Evolutionary conservation across 805 yeast species (phyloP).

Genomic region (Kuraishia hungarica): DNA sequence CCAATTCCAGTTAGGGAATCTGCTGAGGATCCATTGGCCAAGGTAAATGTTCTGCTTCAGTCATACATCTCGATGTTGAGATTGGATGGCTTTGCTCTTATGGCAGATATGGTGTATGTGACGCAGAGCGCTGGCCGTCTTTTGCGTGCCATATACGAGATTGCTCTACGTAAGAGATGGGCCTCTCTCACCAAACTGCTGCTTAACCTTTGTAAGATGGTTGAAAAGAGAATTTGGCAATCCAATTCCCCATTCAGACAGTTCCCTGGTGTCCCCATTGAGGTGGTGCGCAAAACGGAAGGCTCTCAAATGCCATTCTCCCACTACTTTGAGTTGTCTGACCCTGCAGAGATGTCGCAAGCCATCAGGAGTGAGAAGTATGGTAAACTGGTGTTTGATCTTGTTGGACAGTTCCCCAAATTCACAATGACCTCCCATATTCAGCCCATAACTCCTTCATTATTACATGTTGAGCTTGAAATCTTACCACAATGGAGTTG

Average conservation of each 20-base stretch:
- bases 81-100: slow-evolving; percentile 82
- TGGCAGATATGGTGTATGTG: slow-evolving; percentile 88
- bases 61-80: slow-evolving; percentile 73
- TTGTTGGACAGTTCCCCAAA: slow-evolving; percentile 68
- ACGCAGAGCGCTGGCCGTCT: slow-evolving; percentile 91
- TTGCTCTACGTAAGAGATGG: slow-evolving; percentile 66
- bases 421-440: slow-evolving; percentile 47
- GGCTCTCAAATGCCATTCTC: slow-evolving; percentile 77
- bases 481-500: slow-evolving; percentile 71
- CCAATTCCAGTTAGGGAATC: slow-evolving; percentile 84
- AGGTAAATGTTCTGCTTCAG: slow-evolving; percentile 73
- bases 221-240: slow-evolving; percentile 77
- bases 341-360: slow-evolving; percentile 73
- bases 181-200: slow-evolving; percentile 48
- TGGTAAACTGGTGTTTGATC: slow-evolving; percentile 51
- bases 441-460: slow-evolving; percentile 71
- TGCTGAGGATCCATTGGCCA: slow-evolving; percentile 63
- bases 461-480: slow-evolving; percentile 59
- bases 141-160: slow-evolving; percentile 77
- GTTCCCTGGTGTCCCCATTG: slow-evolving; percentile 61
- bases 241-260: slow-evolving; percentile 84
- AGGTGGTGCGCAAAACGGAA: slow-evolving; percentile 67
- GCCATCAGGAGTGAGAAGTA: slow-evolving; percentile 65
- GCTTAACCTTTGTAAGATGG: slow-evolving; percentile 67
- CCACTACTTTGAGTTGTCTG: slow-evolving; percentile 56